These are phyloP conservation scores for Hansfordia pulvinata DNA, from an alignment of 2,329 filamentous ascomycete genomes.

Conservation along the genomic window DNA sequence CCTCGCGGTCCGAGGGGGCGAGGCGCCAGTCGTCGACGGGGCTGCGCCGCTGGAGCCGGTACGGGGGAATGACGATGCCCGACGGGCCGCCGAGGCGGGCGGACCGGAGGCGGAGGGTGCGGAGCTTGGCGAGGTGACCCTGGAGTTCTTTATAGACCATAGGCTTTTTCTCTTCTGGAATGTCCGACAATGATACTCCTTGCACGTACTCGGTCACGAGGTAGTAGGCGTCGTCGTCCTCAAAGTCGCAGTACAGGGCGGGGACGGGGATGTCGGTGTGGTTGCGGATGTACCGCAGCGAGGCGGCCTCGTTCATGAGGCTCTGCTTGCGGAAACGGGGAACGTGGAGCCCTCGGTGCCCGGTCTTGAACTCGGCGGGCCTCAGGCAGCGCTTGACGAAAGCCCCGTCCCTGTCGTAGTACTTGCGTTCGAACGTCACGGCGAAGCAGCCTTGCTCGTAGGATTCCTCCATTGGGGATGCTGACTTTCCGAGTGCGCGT, in stretches of 20 bases:
- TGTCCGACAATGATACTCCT: conserved; percentile 15
- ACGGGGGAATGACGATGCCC: conserved; percentile 16
- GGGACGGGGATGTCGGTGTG: conserved; percentile 16
- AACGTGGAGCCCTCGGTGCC: conserved; percentile 13
- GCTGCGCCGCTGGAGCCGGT: too few relatives aligned
- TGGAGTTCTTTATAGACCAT: conserved; percentile 14
- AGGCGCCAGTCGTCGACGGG: too few relatives aligned
- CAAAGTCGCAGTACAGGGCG: conserved; percentile 11
- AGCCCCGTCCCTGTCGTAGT: conserved; percentile 12
- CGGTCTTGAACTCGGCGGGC: conserved; percentile 14
- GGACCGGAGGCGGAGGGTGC: conserved; percentile 14
- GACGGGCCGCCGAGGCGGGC: conserved; percentile 14
- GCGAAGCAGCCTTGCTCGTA: conserved; percentile 13
- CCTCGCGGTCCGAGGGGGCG: too few relatives aligned
- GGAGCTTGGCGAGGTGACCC: conserved; percentile 11
- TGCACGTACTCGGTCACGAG: conserved; percentile 16
- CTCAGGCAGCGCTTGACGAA: conserved; percentile 19
- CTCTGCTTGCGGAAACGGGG: conserved; percentile 15
- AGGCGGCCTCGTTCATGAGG: conserved; percentile 16
- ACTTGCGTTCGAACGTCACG: conserved; percentile 15
- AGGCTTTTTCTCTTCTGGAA: conserved; percentile 11
- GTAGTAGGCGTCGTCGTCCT: conserved; percentile 17
- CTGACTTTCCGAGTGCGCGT: too few relatives aligned
- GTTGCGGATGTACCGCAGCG: conserved; percentile 10
- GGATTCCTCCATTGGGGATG: too few relatives aligned